These are phyloP conservation scores for Musa beccarii DNA, from an alignment of 176 grass and related monocot species.

Conservation along the genomic window DNA sequence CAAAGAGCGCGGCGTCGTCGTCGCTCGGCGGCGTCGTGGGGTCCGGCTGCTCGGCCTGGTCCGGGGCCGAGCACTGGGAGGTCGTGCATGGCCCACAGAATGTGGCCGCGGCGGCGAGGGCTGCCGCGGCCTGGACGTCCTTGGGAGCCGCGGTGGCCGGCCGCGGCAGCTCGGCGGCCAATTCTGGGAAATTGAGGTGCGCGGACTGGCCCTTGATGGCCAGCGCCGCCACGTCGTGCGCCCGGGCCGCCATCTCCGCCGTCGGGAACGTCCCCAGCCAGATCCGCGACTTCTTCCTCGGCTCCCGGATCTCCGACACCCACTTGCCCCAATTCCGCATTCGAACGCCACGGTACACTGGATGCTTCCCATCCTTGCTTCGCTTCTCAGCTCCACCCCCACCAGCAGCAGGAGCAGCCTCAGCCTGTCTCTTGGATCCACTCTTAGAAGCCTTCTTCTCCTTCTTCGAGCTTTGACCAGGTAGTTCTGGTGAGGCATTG, in stretches of 20 bases:
- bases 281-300: conserved; percentile 90
- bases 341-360: conserved; percentile 71
- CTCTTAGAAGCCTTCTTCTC: neutral
- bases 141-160: conserved; percentile 58
- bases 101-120: conserved; percentile 52
- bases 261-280: conserved; percentile 90
- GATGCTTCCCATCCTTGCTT: conserved; percentile 78
- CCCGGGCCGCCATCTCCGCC: conserved; percentile 89
- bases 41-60: neutral
- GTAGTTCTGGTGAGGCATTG: conserved; percentile 25
- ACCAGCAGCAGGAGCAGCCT: neutral
- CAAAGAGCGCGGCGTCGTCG: conserved; percentile 11
- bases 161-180: conserved; percentile 56
- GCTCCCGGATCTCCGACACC: conserved; percentile 99
- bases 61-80: neutral
- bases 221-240: conserved; percentile 82
- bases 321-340: conserved; percentile 99
- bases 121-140: conserved; percentile 85
- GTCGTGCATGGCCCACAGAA: neutral
- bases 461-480: neutral
- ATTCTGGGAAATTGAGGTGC: conserved; percentile 83
- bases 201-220: conserved; percentile 77
- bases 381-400: conserved; percentile 29
- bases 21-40: neutral
- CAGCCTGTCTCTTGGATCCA: neutral